Conservation (phyloP, 2,329 filamentous ascomycete genomes). For the Aspergillus neotritici region DNA sequence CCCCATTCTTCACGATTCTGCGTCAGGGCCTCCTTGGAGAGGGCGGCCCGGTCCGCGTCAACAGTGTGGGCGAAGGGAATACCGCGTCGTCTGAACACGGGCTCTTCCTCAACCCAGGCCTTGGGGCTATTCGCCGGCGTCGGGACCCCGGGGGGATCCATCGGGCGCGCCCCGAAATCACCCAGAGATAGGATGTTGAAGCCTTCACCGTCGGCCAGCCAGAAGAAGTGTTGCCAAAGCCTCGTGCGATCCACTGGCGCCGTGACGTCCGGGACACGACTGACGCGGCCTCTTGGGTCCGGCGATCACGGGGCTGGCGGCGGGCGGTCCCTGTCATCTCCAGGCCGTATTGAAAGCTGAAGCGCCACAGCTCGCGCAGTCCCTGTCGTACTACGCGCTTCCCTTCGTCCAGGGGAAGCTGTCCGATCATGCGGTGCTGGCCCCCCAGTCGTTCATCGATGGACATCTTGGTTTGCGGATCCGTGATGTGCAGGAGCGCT, state of each 20-base stretch:
- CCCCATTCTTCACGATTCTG: background rate
- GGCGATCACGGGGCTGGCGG: background rate
- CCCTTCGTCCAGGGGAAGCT: background rate
- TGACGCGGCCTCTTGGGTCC: slow-evolving; percentile 1
- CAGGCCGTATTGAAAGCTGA: slow-evolving; percentile 14
- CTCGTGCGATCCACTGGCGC: slow-evolving; percentile 1
- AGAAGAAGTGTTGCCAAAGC: background rate
- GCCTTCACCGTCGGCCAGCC: background rate
- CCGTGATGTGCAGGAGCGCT: background rate
- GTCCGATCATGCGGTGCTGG: background rate
- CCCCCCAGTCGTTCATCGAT: slow-evolving; percentile 7
- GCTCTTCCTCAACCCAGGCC: background rate
- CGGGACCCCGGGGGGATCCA: too few species aligned
- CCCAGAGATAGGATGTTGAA: background rate
- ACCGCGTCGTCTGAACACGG: slow-evolving; percentile 6
- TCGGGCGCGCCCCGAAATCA: background rate
- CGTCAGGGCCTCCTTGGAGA: background rate
- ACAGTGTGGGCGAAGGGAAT: slow-evolving; percentile 8
- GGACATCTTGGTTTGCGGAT: slow-evolving; percentile 4
- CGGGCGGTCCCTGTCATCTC: slow-evolving; percentile 8
- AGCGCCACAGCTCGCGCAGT: slow-evolving; percentile 12
- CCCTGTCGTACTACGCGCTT: background rate
- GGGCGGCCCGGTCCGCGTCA: slow-evolving; percentile 9
- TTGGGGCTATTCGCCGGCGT: slow-evolving; percentile 3
- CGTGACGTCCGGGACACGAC: background rate